Evolutionary conservation across 2,329 filamentous ascomycete species (phyloP).

Genomic region (Penicillium sp.): DNA sequence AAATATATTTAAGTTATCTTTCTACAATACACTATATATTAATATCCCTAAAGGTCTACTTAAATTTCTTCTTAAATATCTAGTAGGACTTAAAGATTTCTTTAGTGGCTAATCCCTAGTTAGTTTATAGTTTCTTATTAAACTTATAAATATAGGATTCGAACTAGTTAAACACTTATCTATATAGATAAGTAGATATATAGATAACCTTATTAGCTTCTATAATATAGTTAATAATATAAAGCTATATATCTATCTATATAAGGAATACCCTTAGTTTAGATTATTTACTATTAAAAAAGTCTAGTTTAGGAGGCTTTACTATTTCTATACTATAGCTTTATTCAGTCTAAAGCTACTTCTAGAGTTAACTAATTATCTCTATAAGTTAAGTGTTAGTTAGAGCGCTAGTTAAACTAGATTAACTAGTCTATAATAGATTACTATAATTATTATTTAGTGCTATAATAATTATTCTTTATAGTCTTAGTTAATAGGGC

Average conservation of each 20-base stretch:
- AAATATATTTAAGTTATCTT: neutral
- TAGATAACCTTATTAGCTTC: slow-evolving; percentile 3
- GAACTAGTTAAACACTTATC: slow-evolving; percentile 7
- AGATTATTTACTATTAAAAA: neutral
- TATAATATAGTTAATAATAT: neutral
- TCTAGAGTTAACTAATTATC: neutral
- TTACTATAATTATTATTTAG: neutral
- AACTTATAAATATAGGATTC: slow-evolving; percentile 4
- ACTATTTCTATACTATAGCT: too few relatives aligned
- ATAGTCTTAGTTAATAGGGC: neutral
- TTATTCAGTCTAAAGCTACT: neutral
- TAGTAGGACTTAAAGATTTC: neutral
- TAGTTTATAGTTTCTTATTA: neutral
- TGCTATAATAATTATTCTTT: neutral
- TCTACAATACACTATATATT: neutral
- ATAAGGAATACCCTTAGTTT: slow-evolving; percentile 4
- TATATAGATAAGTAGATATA: slow-evolving; percentile 1
- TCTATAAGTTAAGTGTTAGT: neutral
- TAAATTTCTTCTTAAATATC: neutral
- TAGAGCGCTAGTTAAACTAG: too few relatives aligned
- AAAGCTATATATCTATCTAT: slow-evolving; percentile 8
- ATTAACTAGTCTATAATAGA: too few relatives aligned
- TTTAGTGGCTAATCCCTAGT: neutral
- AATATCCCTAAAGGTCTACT: neutral
- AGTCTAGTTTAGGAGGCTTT: slow-evolving; percentile 8